Percentiles rank a stretch among this genome's conserved stretches.
phyloP scores from a whole-genome alignment of 495 filamentous ascomycete species.

The Neurospora sp. region DNA sequence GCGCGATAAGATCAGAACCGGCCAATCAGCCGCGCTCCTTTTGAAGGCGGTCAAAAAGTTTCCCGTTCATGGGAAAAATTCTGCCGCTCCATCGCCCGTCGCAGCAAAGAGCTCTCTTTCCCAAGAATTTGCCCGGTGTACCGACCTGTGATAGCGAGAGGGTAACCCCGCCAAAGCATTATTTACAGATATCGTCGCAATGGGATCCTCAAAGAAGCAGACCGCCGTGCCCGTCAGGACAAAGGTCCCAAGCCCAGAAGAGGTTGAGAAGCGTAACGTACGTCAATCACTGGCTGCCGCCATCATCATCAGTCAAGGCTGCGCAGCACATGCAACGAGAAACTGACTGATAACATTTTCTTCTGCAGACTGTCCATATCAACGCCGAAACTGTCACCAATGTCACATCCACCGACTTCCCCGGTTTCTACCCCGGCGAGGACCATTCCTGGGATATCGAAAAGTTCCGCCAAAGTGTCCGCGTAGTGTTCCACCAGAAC shows the following conservation, averaged over 20 bases:
- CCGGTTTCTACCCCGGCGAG: conserved; percentile 82
- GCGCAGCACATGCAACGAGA: neutral
- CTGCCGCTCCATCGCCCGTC: conserved; percentile 11
- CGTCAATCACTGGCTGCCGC: neutral
- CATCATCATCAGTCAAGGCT: neutral
- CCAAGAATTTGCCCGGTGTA: conserved; percentile 13
- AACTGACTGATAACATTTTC: conserved; percentile 1
- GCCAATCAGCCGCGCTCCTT: neutral
- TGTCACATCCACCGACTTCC: conserved; percentile 80
- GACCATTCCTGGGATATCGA: conserved; percentile 79
- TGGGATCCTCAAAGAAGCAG: neutral
- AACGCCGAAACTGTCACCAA: conserved; percentile 82
- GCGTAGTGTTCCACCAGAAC: conserved; percentile 75
- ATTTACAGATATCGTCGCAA: neutral
- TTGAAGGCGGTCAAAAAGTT: conserved; percentile 20
- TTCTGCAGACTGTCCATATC: conserved; percentile 67
- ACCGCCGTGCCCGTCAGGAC: neutral
- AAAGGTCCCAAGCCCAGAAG: conserved; percentile 28
- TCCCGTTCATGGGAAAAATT: conserved; percentile 23
- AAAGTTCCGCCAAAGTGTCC: conserved; percentile 56
- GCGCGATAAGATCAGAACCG: neutral
- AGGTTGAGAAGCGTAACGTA: conserved; percentile 34
- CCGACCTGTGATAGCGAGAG: neutral
- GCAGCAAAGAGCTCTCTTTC: neutral
- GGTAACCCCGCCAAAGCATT: conserved; percentile 9